Evolutionary conservation across 768 basidiomycete genomes (phyloP).

Genomic region (Paxillus rubicundulus): DNA sequence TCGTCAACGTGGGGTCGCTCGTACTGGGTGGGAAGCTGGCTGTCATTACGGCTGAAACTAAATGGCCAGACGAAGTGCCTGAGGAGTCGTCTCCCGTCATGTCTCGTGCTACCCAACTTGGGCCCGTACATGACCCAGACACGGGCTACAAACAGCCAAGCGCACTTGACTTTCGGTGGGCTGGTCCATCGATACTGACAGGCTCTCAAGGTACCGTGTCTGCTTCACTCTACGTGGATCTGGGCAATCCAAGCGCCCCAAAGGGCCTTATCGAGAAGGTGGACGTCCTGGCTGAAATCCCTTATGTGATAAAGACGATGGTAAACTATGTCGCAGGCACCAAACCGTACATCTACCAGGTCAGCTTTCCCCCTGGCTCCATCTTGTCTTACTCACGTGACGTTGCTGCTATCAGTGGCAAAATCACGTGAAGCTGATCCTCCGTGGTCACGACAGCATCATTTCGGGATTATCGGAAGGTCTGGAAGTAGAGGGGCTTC

Average conservation of each 20-base stretch:
- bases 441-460: conserved; percentile 43
- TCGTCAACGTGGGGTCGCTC: conserved; percentile 80
- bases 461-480: conserved; percentile 41
- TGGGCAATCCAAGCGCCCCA: conserved; percentile 56
- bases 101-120: conserved; percentile 66
- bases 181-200: conserved; percentile 57
- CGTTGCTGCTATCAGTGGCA: conserved; percentile 43
- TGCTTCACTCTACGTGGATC: conserved; percentile 53
- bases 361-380: conserved; percentile 31
- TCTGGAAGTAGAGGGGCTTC: conserved; percentile 54
- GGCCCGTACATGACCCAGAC: conserved; percentile 62
- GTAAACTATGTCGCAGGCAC: conserved; percentile 92
- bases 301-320: conserved; percentile 86
- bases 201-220: conserved; percentile 52
- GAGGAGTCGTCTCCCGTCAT: conserved; percentile 48
- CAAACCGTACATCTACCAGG: conserved; percentile 94
- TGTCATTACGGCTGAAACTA: conserved; percentile 76
- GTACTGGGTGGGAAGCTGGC: conserved; percentile 79
- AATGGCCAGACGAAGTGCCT: conserved; percentile 61
- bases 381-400: background rate
- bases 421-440: conserved; percentile 50
- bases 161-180: conserved; percentile 75
- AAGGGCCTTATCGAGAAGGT: conserved; percentile 89
- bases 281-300: conserved; percentile 93
- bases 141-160: conserved; percentile 79